Evolutionary conservation across 768 basidiomycete genomes (phyloP).

Genomic region (Coprinopsis strossmayeri): DNA sequence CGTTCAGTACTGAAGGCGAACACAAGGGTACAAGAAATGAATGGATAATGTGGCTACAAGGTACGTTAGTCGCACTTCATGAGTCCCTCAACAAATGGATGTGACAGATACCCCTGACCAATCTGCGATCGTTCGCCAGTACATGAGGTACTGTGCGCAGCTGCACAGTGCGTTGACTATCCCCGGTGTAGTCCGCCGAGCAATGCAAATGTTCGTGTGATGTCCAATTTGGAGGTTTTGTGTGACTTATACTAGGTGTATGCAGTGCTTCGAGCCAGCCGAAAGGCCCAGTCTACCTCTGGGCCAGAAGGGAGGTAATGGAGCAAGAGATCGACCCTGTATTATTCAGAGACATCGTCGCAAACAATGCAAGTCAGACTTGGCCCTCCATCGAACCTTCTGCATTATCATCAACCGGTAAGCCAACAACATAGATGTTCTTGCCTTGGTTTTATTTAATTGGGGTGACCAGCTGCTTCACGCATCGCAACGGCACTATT

Average conservation of each 20-base stretch:
- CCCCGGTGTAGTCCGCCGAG: slow-evolving; percentile 45
- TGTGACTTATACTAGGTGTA: slow-evolving; percentile 6
- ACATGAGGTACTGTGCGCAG: slow-evolving; percentile 63
- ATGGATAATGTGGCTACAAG: slow-evolving; percentile 71
- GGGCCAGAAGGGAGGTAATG: slow-evolving; percentile 66
- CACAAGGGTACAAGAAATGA: slow-evolving; percentile 62
- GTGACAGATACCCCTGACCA: slow-evolving; percentile 63
- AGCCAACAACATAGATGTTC: no score
- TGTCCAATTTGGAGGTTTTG: not conserved
- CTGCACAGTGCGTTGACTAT: slow-evolving; percentile 49
- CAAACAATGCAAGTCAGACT: slow-evolving; percentile 18
- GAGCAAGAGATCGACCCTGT: slow-evolving; percentile 51
- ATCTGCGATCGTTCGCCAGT: slow-evolving; percentile 62
- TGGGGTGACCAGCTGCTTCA: slow-evolving; percentile 20
- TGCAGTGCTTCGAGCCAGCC: slow-evolving; percentile 62
- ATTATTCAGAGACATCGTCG: slow-evolving; percentile 21
- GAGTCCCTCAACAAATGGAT: not conserved
- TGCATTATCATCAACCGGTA: slow-evolving; percentile 37
- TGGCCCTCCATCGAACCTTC: slow-evolving; percentile 50
- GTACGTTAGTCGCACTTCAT: slow-evolving; percentile 21
- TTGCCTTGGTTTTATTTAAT: no score
- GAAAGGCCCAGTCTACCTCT: slow-evolving; percentile 68
- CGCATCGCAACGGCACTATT: slow-evolving; percentile 44
- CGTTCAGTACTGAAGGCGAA: slow-evolving; percentile 50
- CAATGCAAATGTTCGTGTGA: slow-evolving; percentile 54